Conservation (phyloP, 371 early-diverging fungal genomes). For the Zychaea mexicana region DNA sequence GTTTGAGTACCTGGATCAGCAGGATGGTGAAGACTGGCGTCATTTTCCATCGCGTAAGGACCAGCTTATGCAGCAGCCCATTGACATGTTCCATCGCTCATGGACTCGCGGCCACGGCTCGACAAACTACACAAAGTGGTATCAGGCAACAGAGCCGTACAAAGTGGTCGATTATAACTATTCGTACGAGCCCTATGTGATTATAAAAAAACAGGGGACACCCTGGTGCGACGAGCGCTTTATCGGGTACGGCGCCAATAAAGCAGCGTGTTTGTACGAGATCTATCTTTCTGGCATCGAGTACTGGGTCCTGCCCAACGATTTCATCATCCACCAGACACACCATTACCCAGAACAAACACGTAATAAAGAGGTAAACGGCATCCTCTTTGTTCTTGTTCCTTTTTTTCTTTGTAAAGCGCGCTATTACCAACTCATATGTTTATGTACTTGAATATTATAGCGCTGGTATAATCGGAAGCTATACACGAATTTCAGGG, state of each 20-base stretch:
- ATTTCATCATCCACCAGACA: conserved; percentile 58
- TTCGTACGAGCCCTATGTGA: conserved; percentile 57
- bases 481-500: conserved; percentile 64
- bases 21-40: conserved; percentile 43
- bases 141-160: conserved; percentile 33
- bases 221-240: conserved; percentile 68
- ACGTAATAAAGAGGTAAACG: conserved; percentile 42
- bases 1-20: conserved; percentile 46
- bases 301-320: conserved; percentile 56
- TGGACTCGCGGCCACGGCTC: conserved; percentile 53
- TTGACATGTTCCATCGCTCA: conserved; percentile 50
- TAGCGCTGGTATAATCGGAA: conserved; percentile 65
- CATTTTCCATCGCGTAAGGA: conserved; percentile 46
- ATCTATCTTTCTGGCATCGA: conserved; percentile 58
- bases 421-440: no score
- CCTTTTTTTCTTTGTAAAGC: no score
- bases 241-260: conserved; percentile 59
- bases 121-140: conserved; percentile 53
- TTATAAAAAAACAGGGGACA: conserved; percentile 47
- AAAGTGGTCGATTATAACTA: conserved; percentile 45
- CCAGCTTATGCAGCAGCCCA: conserved; percentile 28
- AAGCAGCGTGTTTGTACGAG: conserved; percentile 63
- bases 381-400: no score
- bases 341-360: conserved; percentile 57
- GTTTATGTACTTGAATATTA: neutral